A percentile compares a stretch with the other conserved stretches of the same genome.
Conservation (phyloP, 768 basidiomycete species). For the Russula earlei region DNA sequence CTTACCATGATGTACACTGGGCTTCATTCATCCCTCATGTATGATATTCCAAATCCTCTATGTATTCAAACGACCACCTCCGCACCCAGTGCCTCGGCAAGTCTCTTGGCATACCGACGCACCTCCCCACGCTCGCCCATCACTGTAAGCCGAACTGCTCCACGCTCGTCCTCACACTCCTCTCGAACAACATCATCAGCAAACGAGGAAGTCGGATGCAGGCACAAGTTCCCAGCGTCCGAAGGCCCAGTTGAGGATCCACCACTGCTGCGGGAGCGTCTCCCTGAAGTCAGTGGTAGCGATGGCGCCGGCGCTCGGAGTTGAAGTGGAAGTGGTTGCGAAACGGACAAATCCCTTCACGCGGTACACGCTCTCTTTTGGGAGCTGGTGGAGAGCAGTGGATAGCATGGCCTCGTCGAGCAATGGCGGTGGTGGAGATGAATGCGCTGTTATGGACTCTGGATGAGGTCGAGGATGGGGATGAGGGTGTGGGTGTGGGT, state of each 20-base stretch:
- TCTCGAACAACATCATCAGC: neutral
- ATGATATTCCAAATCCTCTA: too few relatives aligned
- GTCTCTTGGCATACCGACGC: slow-evolving; percentile 40
- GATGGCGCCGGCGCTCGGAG: slow-evolving; percentile 22
- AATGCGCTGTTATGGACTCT: neutral
- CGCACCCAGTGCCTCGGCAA: slow-evolving; percentile 41
- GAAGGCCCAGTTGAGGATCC: slow-evolving; percentile 91
- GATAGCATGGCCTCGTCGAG: slow-evolving; percentile 34
- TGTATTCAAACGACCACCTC: slow-evolving; percentile 18
- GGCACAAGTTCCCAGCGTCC: slow-evolving; percentile 65
- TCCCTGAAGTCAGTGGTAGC: neutral
- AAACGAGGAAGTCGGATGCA: slow-evolving; percentile 12
- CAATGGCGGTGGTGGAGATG: neutral
- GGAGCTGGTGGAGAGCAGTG: slow-evolving; percentile 40
- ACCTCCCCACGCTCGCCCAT: slow-evolving; percentile 54
- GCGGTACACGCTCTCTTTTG: slow-evolving; percentile 66
- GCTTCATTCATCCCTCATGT: too few relatives aligned
- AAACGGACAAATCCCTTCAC: slow-evolving; percentile 82
- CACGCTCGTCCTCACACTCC: slow-evolving; percentile 15
- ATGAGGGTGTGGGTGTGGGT: neutral
- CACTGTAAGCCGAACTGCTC: too few relatives aligned
- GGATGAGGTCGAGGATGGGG: neutral
- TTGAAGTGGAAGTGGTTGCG: neutral
- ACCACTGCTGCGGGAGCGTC: slow-evolving; percentile 13
- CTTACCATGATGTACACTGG: too few relatives aligned